Base-by-base conservation (phyloP, 1,284 basidiomycete genomes). In the Fomes fomentarius region DNA sequence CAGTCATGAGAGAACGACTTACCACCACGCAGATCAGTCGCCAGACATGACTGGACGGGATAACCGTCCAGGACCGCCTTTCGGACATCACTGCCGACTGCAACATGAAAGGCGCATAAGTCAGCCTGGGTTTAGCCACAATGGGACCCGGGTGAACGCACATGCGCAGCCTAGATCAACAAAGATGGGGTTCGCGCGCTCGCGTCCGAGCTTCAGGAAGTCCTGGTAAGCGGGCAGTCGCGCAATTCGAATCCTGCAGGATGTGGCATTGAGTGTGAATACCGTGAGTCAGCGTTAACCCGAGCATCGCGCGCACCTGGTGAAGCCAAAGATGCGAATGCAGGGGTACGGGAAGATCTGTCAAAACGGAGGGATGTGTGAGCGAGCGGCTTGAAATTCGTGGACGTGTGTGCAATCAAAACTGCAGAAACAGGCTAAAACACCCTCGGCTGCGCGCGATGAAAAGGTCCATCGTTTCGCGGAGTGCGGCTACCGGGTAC, bases 151-250 rank as follows among this genome's bases (percentile, higher is more conserved):
- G 10, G 9, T 11, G 12, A 19, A 42, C 78, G 60, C 53, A 82
- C 81, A 79, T 58, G 78, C 80, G 56, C 79, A 81, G 6, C 70
- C 74, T 19, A 75, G 59, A 47, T 77, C 74, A 4, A 83, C 66
- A 15, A 82, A 67, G 28, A 85, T 73, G 5, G 79, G 76, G 42
- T 71, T 68, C 19, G 68, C 55, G 17, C 71, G 73, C 4, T 72
- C 66, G 19, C 67, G 64, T 0, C 69, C 67, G 1, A 82, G 66
- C 39, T 72, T 61, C 3, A 82, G 62, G 9, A 74, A 73, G 12
- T 71, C 64, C 4, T 63, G 50, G 64, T 83, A 84, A 0, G 65
- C 74, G 6, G 76, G 76, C 11, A 74, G 63, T 8, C 67, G 70
- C 4, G 73, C 68, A 26, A 79, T 57, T 15, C 56, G 55, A 19